Conservation (phyloP, 192 early-diverging fungal species). For the Phycomyces nitens region DNA sequence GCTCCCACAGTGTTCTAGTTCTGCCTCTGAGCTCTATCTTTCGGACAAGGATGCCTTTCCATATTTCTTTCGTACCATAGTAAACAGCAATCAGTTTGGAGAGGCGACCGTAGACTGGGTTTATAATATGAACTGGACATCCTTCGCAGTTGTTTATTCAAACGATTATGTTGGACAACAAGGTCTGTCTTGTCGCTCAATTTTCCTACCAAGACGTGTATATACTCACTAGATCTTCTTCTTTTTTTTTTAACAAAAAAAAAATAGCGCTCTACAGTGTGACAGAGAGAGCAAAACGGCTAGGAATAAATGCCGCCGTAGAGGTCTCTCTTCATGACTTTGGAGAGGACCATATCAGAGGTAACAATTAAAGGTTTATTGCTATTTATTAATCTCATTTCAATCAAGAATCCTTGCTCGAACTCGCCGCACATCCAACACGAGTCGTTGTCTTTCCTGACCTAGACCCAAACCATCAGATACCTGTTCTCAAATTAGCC, state of each 20-base stretch:
- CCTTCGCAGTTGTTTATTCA: conserved; percentile 24
- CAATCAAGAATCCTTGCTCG: conserved; percentile 1
- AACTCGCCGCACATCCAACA: neutral
- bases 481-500: conserved; percentile 3
- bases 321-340: neutral
- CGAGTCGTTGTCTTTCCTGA: conserved; percentile 19
- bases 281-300: neutral
- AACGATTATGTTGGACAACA: conserved; percentile 25
- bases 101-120: conserved; percentile 19
- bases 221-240: no score
- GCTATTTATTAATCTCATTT: no score
- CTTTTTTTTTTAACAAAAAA: neutral
- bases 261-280: conserved; percentile 1
- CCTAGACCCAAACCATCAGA: conserved; percentile 5
- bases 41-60: conserved; percentile 26
- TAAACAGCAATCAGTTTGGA: conserved; percentile 9
- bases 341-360: neutral
- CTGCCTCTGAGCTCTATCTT: conserved; percentile 2
- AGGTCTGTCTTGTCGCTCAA: conserved; percentile 14
- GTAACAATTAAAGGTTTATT: no score
- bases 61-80: conserved; percentile 30
- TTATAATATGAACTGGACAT: conserved; percentile 21
- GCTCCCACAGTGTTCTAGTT: conserved; percentile 31
- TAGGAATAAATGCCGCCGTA: neutral
- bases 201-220: neutral